Base-by-base conservation (phyloP, 352 stramenopile genomes). In the Aphanomyces astaci region DNA sequence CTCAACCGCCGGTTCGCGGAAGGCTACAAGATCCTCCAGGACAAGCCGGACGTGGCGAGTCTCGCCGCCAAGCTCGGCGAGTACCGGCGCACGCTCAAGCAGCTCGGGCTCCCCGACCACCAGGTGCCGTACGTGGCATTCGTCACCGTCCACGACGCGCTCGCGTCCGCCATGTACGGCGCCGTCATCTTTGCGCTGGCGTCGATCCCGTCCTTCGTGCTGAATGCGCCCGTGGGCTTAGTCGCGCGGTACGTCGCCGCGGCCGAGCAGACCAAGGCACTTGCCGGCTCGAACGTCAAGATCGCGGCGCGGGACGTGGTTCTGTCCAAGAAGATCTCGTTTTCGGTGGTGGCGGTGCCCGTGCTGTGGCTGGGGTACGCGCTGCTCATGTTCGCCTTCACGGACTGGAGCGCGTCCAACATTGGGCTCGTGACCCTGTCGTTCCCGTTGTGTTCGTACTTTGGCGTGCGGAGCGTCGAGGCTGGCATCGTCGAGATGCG, bases 311-410 rank as follows among this genome's bases (percentile, higher is more conserved):
- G 84, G 19, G 92, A 98, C 63, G 92, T 98, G 2, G 64, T 97
- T 51, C 64, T 97, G 24, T 96, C 84, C 74, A 96, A 97, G 76
- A 98, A 98, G 77, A 97, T 98, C 63, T 78, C 92, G 56, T 93
- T 96, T 46, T 96, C 87, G 46, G 94, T 96, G 30, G 78, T 97
- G 32, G 84, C 93, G 0, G 88, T 98, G 59, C 90, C 90, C 13
- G 67, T 85, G 57, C 78, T 98, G 7, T 95, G 89, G 80, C 64
- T 96, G 62, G 75, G 88, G 43, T 97, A 98, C 74, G 78, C 88
- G 55, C 66, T 95, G 25, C 74, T 92, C 24, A 81, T 88, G 22
- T 76, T 95, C 48, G 62, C 86, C 30, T 75, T 96, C 25, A 93
- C 86, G 4, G 81, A 93, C 71, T 93, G 84, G 84, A 91, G 91